phyloP scores from a whole-genome alignment of 2,329 filamentous ascomycete species.

The Alternaria viburni region DNA sequence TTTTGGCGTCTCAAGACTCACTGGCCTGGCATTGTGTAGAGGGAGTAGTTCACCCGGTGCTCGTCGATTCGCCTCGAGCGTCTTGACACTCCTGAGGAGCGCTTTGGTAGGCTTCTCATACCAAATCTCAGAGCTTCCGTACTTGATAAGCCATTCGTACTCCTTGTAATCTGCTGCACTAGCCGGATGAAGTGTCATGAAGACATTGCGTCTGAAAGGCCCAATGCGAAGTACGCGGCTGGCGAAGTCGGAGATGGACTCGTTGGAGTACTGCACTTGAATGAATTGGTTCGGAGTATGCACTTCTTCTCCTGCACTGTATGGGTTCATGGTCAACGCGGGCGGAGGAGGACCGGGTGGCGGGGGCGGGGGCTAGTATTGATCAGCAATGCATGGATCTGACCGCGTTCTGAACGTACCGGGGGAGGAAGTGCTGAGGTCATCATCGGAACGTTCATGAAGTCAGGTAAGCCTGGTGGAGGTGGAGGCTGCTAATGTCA shows the following conservation, averaged over 20 bases:
- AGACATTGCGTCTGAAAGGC: constrained; percentile 34
- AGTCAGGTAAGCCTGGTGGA: background rate
- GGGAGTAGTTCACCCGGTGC: constrained; percentile 18
- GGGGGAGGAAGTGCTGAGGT: background rate
- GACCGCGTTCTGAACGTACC: background rate
- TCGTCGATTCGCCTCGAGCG: constrained; percentile 2
- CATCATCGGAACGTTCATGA: background rate
- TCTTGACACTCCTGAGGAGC: constrained; percentile 16
- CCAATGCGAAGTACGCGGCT: constrained; percentile 26
- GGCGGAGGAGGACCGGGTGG: constrained; percentile 1
- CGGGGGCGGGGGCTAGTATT: constrained; percentile 15
- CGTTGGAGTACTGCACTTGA: constrained; percentile 26
- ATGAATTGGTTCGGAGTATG: constrained; percentile 26
- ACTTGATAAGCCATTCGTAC: constrained; percentile 36
- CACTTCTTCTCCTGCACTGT: constrained; percentile 6
- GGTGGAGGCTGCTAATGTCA: background rate
- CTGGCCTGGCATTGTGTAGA: constrained; percentile 21
- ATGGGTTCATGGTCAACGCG: background rate
- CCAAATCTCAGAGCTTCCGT: constrained; percentile 35
- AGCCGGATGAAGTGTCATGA: constrained; percentile 29
- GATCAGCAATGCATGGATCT: background rate
- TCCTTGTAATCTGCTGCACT: constrained; percentile 35
- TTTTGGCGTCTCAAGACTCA: constrained; percentile 29
- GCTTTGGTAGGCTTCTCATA: constrained; percentile 34
- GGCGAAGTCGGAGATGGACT: constrained; percentile 15